phyloP scores from a whole-genome alignment of 2,329 filamentous ascomycete species.

The Elsinoe ampelina region DNA sequence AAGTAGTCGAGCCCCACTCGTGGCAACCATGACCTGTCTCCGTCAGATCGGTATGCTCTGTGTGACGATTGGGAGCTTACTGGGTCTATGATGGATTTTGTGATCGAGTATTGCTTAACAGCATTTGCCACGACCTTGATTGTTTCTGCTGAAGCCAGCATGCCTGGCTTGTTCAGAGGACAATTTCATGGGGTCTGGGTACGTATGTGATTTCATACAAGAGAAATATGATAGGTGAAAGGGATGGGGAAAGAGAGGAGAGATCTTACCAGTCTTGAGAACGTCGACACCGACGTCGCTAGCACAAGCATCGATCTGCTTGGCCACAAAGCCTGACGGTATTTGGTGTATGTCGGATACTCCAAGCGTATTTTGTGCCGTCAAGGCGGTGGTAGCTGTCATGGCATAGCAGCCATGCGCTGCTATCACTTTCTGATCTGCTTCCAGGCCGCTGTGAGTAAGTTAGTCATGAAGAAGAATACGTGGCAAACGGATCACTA shows the following conservation, averaged over 20 bases:
- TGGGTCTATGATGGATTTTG: conserved; percentile 61
- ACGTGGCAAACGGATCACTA: conserved; percentile 32
- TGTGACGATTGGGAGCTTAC: conserved; percentile 37
- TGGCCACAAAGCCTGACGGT: conserved; percentile 67
- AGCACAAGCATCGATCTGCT: conserved; percentile 77
- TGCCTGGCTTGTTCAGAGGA: conserved; percentile 48
- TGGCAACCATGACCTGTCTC: conserved; percentile 78
- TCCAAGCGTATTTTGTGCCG: conserved; percentile 87
- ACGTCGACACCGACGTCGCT: conserved; percentile 82
- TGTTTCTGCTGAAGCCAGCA: conserved; percentile 67
- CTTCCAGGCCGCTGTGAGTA: conserved; percentile 68
- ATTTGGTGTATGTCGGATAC: conserved; percentile 73
- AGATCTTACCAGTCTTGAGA: conserved; percentile 69
- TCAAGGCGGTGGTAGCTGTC: conserved; percentile 89
- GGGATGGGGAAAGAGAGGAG: conserved; percentile 10
- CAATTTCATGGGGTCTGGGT: neutral
- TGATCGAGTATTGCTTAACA: conserved; percentile 49
- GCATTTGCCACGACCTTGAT: conserved; percentile 59
- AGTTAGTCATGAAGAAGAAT: neutral
- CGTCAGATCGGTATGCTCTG: conserved; percentile 1
- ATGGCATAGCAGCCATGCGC: conserved; percentile 92
- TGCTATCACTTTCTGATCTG: conserved; percentile 88
- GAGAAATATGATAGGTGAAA: neutral
- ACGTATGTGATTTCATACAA: conserved; percentile 9
- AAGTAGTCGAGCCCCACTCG: conserved; percentile 63